phyloP scores from a whole-genome alignment of 495 filamentous ascomycete species.

The Penicillium nucicola region DNA sequence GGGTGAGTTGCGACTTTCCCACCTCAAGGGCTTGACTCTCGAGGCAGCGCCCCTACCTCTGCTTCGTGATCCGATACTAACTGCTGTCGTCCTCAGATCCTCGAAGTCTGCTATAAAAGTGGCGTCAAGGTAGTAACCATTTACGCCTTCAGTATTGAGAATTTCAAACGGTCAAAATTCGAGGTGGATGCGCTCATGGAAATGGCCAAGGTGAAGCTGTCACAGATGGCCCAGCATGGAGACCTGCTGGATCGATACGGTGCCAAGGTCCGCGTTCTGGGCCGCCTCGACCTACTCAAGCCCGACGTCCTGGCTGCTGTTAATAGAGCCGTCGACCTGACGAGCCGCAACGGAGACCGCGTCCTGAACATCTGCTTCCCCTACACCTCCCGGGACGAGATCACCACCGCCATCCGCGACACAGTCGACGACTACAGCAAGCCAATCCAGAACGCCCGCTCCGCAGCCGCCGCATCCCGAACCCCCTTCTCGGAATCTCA shows the following conservation, averaged over 20 bases:
- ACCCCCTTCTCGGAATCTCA: conserved; percentile 81
- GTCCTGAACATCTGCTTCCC: conserved; percentile 96
- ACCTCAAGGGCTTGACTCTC: conserved; percentile 4
- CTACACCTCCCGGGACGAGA: conserved; percentile 94
- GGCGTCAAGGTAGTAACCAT: conserved; percentile 93
- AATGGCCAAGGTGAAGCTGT: conserved; percentile 91
- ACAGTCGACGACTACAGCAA: conserved; percentile 81
- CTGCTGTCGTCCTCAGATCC: conserved; percentile 54
- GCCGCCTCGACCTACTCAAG: conserved; percentile 73
- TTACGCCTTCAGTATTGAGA: conserved; percentile 98
- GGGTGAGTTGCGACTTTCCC: conserved; percentile 43
- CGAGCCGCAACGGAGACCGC: conserved; percentile 74
- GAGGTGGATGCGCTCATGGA: conserved; percentile 98
- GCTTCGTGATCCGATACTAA: background rate
- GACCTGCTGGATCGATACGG: conserved; percentile 92
- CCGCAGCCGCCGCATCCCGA: conserved; percentile 36
- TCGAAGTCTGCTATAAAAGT: conserved; percentile 96
- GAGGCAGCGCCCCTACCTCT: background rate
- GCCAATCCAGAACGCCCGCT: conserved; percentile 46
- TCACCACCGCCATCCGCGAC: conserved; percentile 82
- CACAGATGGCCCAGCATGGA: conserved; percentile 87
- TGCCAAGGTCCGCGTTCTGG: conserved; percentile 77
- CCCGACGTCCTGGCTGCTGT: conserved; percentile 85
- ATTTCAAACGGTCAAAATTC: conserved; percentile 97
- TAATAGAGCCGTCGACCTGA: conserved; percentile 77